phyloP scores from a whole-genome alignment of 2,329 filamentous ascomycete genomes.

The Penicillium oxalicum region DNA sequence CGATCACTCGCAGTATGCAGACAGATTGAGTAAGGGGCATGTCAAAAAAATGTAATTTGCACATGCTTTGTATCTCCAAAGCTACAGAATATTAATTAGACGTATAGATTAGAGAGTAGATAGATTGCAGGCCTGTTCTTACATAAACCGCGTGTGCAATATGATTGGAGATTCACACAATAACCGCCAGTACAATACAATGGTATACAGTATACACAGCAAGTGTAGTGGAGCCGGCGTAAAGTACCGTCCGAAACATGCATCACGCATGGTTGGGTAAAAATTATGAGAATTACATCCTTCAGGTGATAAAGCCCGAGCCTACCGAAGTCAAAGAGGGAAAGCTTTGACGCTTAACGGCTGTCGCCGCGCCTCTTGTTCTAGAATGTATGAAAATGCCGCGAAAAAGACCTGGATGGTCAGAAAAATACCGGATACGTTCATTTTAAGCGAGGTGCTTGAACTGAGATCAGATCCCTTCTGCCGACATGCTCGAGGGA shows the following conservation, averaged over 20 bases:
- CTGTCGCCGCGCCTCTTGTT: conserved; percentile 1
- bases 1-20: background rate
- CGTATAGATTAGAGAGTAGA: no score
- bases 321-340: background rate
- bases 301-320: background rate
- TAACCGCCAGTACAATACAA: no score
- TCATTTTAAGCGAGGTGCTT: background rate
- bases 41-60: no score
- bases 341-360: background rate
- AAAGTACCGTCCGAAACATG: background rate
- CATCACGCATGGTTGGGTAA: background rate
- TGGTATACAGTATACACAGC: background rate
- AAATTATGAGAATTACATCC: background rate
- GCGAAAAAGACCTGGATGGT: background rate
- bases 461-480: no score
- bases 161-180: no score
- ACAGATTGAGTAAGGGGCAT: no score
- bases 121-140: background rate
- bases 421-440: background rate
- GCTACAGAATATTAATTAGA: no score
- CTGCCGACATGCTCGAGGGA: no score
- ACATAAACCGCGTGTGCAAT: background rate
- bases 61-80: no score
- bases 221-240: background rate
- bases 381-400: background rate